phyloP scores from a whole-genome alignment of 306 rosid genomes.

The Arachis stenosperma region DNA sequence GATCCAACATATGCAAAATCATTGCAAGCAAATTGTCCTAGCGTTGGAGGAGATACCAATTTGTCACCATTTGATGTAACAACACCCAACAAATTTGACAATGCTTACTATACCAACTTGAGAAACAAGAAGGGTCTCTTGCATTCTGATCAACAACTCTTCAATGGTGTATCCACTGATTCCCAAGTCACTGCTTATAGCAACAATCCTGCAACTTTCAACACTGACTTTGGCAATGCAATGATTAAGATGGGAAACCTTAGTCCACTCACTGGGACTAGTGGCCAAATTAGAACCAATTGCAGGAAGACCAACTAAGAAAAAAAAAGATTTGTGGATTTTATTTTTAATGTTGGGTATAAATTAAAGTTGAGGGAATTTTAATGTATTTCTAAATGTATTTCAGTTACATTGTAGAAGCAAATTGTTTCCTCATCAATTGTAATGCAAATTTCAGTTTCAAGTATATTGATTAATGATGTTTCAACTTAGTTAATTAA shows the following conservation, averaged over 20 bases:
- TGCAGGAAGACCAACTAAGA: conserved; percentile 45
- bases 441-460: too few species aligned
- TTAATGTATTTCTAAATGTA: too few species aligned
- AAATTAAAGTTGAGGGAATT: too few species aligned
- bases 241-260: conserved; percentile 68
- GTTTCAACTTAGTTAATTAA: neutral
- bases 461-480: too few species aligned
- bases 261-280: conserved; percentile 54
- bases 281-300: conserved; percentile 52
- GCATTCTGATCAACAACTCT: conserved; percentile 67
- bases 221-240: conserved; percentile 59
- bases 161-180: conserved; percentile 54
- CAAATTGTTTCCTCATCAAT: neutral
- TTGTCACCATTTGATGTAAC: conserved; percentile 54
- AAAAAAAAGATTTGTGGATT: too few species aligned
- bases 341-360: too few species aligned
- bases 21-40: conserved; percentile 51
- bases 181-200: conserved; percentile 49
- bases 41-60: conserved; percentile 51
- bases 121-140: conserved; percentile 52
- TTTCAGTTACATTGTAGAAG: neutral
- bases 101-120: conserved; percentile 54
- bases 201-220: conserved; percentile 31
- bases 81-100: conserved; percentile 48
- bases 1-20: conserved; percentile 51